Conservation (phyloP, 2,329 filamentous ascomycete species). For the Lasiodiplodia citricola region DNA sequence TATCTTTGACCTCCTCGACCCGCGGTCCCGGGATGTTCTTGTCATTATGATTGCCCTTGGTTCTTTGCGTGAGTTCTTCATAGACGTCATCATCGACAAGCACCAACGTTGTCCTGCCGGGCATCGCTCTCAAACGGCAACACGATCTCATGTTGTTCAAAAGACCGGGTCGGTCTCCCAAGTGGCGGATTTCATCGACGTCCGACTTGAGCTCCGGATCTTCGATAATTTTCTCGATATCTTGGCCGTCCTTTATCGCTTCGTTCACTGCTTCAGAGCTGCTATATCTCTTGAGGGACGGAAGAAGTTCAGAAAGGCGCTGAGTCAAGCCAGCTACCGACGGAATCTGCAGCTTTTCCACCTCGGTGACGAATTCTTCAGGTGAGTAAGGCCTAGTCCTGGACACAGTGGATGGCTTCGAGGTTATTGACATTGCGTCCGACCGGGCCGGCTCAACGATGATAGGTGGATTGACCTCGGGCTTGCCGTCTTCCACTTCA, state of each 20-base stretch:
- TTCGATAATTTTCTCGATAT: constrained; percentile 22
- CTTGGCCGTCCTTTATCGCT: constrained; percentile 37
- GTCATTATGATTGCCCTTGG: background rate
- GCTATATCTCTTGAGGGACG: constrained; percentile 48
- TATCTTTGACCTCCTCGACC: constrained; percentile 4
- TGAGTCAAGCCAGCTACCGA: constrained; percentile 52
- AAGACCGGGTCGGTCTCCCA: constrained; percentile 22
- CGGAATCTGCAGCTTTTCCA: constrained; percentile 53
- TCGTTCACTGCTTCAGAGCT: constrained; percentile 44
- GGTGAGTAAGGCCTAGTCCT: constrained; percentile 44
- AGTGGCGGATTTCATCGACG: constrained; percentile 16
- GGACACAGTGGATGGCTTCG: constrained; percentile 6
- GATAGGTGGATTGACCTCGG: background rate
- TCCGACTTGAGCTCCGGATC: constrained; percentile 21
- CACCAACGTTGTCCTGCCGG: constrained; percentile 39
- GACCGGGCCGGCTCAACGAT: constrained; percentile 22
- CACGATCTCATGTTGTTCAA: constrained; percentile 38
- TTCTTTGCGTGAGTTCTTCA: constrained; percentile 37
- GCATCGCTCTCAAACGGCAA: constrained; percentile 41
- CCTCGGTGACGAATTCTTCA: constrained; percentile 50
- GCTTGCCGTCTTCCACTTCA: background rate
- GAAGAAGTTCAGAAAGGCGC: constrained; percentile 52
- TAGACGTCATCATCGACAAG: constrained; percentile 43
- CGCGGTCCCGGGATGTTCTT: background rate
- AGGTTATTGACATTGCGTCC: constrained; percentile 24